A percentile compares a stretch with the other conserved stretches of the same genome.
Conservation (phyloP, 805 yeast genomes). For the Starmerella scarabaei region DNA sequence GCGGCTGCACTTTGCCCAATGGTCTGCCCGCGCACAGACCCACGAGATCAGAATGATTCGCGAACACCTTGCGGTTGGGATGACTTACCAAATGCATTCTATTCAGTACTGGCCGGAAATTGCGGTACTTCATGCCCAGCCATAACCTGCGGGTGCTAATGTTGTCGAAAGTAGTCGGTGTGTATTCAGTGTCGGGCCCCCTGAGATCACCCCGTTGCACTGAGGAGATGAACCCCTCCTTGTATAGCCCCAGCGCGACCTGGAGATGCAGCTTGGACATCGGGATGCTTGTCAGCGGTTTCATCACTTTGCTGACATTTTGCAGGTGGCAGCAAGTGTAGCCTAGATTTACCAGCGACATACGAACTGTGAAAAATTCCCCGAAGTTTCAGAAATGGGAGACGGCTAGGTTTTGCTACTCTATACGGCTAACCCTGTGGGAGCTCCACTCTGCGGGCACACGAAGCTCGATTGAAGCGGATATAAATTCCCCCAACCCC, state of each 20-base stretch:
- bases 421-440: not conserved
- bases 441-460: too few species aligned
- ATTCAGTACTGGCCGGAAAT: conserved; percentile 62
- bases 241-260: conserved; percentile 70
- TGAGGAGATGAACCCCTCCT: conserved; percentile 77
- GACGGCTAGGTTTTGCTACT: not conserved
- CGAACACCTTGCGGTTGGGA: conserved; percentile 65
- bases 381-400: not conserved
- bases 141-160: conserved; percentile 76
- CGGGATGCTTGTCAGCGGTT: conserved; percentile 67
- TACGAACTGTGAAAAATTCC: conserved; percentile 25
- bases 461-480: too few species aligned
- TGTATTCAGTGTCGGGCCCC: conserved; percentile 59
- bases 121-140: conserved; percentile 82
- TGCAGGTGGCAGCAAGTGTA: conserved; percentile 79
- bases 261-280: conserved; percentile 72
- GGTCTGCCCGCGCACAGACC: conserved; percentile 63
- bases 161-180: conserved; percentile 72
- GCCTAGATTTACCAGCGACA: conserved; percentile 80
- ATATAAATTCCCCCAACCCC: too few species aligned
- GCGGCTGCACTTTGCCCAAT: conserved; percentile 62
- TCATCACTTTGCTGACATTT: conserved; percentile 66
- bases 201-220: conserved; percentile 70
- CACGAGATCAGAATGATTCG: conserved; percentile 50
- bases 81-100: conserved; percentile 63